A percentile compares a stretch with the other conserved stretches of the same genome.
These are phyloP conservation scores for Selaginella moellendorffii DNA, from an alignment of 75 land plant genomes.

Conservation along the genomic window DNA sequence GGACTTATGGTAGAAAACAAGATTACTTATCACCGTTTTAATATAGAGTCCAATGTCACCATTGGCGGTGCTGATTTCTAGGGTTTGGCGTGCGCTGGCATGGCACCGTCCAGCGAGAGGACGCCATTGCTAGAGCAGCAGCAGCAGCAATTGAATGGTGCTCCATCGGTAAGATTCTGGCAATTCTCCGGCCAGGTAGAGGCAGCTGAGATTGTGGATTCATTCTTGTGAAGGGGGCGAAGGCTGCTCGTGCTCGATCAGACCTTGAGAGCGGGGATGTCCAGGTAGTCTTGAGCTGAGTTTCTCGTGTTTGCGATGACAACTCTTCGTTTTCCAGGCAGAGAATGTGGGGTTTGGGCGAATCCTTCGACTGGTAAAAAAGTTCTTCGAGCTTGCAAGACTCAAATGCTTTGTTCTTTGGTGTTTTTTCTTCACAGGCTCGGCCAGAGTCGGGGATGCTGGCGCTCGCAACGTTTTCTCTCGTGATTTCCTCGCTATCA, in stretches of 20 bases:
- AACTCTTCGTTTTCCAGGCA: conserved; percentile 35
- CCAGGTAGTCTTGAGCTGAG: not conserved
- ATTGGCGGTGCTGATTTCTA: too few relatives aligned
- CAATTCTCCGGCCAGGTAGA: not conserved
- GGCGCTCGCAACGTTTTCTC: conserved; percentile 62
- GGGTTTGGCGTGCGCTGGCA: too few relatives aligned
- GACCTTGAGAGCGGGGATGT: not conserved
- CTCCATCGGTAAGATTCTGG: conserved; percentile 3
- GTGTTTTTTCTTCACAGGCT: conserved; percentile 40
- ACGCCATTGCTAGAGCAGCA: not conserved
- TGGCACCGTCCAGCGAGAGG: not conserved
- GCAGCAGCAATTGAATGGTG: not conserved
- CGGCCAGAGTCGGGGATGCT: conserved; percentile 68
- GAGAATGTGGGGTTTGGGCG: conserved; percentile 71
- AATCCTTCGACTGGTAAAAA: conserved; percentile 57
- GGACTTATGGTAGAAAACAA: too few relatives aligned
- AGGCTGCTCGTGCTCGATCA: too few relatives aligned
- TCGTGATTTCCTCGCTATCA: conserved; percentile 61
- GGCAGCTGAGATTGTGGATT: too few relatives aligned
- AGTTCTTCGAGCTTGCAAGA: not conserved
- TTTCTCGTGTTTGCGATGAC: not conserved
- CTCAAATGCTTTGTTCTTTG: not conserved
- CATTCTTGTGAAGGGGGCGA: too few relatives aligned
- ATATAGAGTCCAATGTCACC: too few relatives aligned
- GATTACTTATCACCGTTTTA: too few relatives aligned